phyloP scores from a whole-genome alignment of 768 basidiomycete genomes.

The Boletus rubroflammeus region DNA sequence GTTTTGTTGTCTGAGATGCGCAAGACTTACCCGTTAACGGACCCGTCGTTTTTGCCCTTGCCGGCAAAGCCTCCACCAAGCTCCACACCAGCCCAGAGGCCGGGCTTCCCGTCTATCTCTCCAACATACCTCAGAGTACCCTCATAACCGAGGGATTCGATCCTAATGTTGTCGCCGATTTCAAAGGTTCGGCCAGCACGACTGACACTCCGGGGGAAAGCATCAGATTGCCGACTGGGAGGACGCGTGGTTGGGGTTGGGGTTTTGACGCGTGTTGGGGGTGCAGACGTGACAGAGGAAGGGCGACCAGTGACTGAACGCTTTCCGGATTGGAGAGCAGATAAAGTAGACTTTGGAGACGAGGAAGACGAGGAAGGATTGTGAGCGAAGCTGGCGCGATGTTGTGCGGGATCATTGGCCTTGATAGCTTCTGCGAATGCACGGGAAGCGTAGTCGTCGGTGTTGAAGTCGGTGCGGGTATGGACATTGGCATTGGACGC shows the following conservation, averaged over 20 bases:
- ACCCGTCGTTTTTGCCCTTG: conserved; percentile 94
- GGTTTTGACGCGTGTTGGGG: conserved; percentile 47
- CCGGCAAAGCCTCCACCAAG: conserved; percentile 80
- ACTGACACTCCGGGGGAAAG: conserved; percentile 43
- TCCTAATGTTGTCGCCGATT: conserved; percentile 78
- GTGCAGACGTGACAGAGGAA: conserved; percentile 57
- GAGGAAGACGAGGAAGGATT: conserved; percentile 43
- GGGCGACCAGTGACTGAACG: conserved; percentile 53
- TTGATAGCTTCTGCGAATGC: conserved; percentile 80
- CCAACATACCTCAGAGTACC: conserved; percentile 80
- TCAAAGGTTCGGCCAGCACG: conserved; percentile 50
- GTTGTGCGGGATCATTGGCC: conserved; percentile 75
- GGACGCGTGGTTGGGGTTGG: conserved; percentile 55
- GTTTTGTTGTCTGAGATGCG: not conserved
- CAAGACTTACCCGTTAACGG: conserved; percentile 74
- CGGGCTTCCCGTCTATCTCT: conserved; percentile 83
- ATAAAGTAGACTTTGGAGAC: conserved; percentile 41
- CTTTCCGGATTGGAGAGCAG: conserved; percentile 40
- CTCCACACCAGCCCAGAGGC: conserved; percentile 93
- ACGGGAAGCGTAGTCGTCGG: conserved; percentile 59
- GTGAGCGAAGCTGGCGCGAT: conserved; percentile 45
- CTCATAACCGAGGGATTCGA: conserved; percentile 87
- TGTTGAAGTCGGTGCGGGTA: conserved; percentile 30
- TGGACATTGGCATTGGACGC: conserved; percentile 48
- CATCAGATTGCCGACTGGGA: conserved; percentile 65